Conservation (phyloP, 257 asterid genomes). For the Solanum acaule region DNA sequence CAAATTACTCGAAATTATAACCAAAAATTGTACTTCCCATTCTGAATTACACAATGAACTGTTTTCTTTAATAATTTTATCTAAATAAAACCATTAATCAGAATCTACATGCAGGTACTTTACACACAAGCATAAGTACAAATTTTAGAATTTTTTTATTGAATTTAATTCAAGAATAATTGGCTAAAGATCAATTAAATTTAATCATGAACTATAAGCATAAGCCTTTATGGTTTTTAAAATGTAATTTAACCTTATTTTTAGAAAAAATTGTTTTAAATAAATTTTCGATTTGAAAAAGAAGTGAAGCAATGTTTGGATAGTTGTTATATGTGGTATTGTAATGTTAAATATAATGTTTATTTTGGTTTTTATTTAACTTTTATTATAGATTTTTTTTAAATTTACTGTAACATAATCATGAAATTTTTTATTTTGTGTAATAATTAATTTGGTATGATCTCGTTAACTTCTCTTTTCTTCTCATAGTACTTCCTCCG, state of each 20-base stretch:
- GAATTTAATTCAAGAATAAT: neutral
- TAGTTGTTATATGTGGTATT: neutral
- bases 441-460: neutral
- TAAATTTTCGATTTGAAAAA: neutral
- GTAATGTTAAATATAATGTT: neutral
- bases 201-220: no score
- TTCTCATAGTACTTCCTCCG: no score
- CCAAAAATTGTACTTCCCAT: conserved; percentile 23
- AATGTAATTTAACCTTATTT: neutral
- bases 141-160: neutral
- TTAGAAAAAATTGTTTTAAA: no score
- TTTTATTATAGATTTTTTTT: no score
- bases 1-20: neutral
- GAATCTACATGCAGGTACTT: conserved; percentile 13
- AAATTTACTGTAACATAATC: neutral
- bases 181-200: neutral
- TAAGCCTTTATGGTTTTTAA: neutral
- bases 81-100: neutral
- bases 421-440: no score
- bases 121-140: conserved; percentile 15
- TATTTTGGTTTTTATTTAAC: no score
- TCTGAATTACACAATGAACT: conserved; percentile 30
- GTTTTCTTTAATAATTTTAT: neutral
- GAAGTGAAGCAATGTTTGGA: neutral
- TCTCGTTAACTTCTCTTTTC: neutral